Evolutionary conservation across 2,329 filamentous ascomycete genomes (phyloP).

Genomic region (Stagonosporopsis cucurbitacearum): DNA sequence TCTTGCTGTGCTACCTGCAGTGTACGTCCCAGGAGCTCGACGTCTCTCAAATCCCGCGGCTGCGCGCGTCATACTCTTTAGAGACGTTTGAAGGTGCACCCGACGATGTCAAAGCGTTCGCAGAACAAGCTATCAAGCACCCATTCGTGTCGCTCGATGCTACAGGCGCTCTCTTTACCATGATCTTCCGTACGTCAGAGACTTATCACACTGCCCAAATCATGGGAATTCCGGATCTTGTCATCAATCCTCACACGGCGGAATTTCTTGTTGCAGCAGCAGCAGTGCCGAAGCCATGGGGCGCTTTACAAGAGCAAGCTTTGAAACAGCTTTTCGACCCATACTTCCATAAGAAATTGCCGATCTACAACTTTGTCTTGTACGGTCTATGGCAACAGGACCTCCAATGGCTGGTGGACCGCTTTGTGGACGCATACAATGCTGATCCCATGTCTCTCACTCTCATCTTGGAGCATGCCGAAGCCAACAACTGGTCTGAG

Average conservation of each 20-base stretch:
- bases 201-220: slow-evolving; percentile 63
- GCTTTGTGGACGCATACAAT: slow-evolving; percentile 79
- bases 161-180: slow-evolving; percentile 69
- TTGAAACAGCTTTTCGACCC: slow-evolving; percentile 79
- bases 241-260: slow-evolving; percentile 74
- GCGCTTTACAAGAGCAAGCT: slow-evolving; percentile 74
- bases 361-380: slow-evolving; percentile 85
- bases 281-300: slow-evolving; percentile 79
- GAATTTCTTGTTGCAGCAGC: slow-evolving; percentile 81
- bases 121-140: slow-evolving; percentile 75
- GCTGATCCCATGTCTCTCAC: slow-evolving; percentile 71
- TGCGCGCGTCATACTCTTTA: slow-evolving; percentile 76
- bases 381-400: slow-evolving; percentile 93
- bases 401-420: slow-evolving; percentile 81
- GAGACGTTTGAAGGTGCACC: slow-evolving; percentile 68
- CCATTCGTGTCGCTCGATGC: slow-evolving; percentile 89
- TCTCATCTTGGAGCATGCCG: slow-evolving; percentile 78
- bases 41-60: slow-evolving; percentile 80
- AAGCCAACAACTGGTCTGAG: slow-evolving; percentile 83
- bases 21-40: slow-evolving; percentile 78
- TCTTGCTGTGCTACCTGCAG: slow-evolving; percentile 85
- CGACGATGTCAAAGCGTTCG: slow-evolving; percentile 65
- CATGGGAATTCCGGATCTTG: slow-evolving; percentile 64
- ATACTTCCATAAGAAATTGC: slow-evolving; percentile 79
- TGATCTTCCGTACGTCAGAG: slow-evolving; percentile 65